Base-by-base conservation (phyloP, 352 stramenopile species). In the Thraustotheca clavata region DNA sequence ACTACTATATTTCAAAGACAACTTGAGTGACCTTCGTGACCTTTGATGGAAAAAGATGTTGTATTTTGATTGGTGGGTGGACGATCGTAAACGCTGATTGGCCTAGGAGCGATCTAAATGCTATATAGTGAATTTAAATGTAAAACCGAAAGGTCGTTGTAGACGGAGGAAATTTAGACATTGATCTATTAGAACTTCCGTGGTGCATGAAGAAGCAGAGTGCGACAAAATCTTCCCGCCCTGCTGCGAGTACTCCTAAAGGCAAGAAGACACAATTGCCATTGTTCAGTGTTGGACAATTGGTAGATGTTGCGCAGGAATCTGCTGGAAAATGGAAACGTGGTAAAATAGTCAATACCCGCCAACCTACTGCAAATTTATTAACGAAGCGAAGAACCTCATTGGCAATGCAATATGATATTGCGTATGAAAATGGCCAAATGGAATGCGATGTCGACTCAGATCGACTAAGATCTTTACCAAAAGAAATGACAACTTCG, bases 381-480 rank as follows among this genome's bases (percentile, higher is more conserved):
- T 46, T n/a, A 14, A 60, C 24, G 16, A 65, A 65, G 41, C 57
- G 41, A 4, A 40, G 26, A n/a, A 1, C 2, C 34, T 24, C 18
- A 11, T 18, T 35, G 24, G 7, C 43, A 31, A n/a, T 55, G 4
- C 57, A 54, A 16, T 65, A 65, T 35, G 57, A 65, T 20, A 43
- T 65, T 24, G 26, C 38, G 14, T 65, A 65, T 46, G 57, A 65
- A 7, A 43, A 43, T n/a, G 57, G 57, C 14, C 57, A 65, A 22
- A 65, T 65, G 38, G 57, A 65, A 34, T 54, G 36, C 57, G 57
- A 65, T 18, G 34, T 65, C 20, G 57, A 65, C 40, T 40, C 57
- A 29, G 57, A 65, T 32, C 57, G 57, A 29, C 20, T 65, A n/a
- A 40, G 57, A 26, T 8, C 18, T 11, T 31, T 46, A 29, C 14